Evolutionary conservation across 257 asterid species (phyloP).

Genomic region (Striga asiatica): DNA sequence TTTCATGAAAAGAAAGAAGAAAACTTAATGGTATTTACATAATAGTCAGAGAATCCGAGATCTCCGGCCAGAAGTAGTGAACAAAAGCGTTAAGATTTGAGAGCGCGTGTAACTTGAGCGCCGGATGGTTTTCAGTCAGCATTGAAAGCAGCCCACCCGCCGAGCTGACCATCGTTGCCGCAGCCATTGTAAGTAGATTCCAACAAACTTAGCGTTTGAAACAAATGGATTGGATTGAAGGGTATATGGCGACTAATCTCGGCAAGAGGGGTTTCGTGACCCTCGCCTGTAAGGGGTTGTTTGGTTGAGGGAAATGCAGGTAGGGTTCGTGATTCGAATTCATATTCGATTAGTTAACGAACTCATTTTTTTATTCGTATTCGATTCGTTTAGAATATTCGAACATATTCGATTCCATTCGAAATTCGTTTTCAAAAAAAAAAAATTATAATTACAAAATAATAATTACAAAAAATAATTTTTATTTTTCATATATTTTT

Average conservation of each 20-base stretch:
- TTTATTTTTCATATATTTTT: too few relatives aligned
- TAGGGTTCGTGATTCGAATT: too few relatives aligned
- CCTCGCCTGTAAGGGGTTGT: too few relatives aligned
- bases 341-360: too few relatives aligned
- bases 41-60: conserved; percentile 56
- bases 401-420: too few relatives aligned
- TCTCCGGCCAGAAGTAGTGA: conserved; percentile 75
- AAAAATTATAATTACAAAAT: too few relatives aligned
- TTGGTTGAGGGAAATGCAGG: too few relatives aligned
- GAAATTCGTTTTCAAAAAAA: too few relatives aligned
- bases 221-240: background rate
- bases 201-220: conserved; percentile 8
- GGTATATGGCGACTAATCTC: background rate
- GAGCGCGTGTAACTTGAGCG: conserved; percentile 66
- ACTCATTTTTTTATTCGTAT: too few relatives aligned
- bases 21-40: conserved; percentile 25
- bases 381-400: too few relatives aligned
- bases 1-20: background rate
- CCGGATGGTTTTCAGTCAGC: conserved; percentile 60
- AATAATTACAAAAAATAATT: too few relatives aligned
- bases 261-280: background rate
- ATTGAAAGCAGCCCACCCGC: conserved; percentile 77
- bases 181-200: conserved; percentile 19
- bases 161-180: conserved; percentile 66
- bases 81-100: conserved; percentile 59